Evolutionary conservation across 768 basidiomycete genomes (phyloP).

Genomic region (Dentipellis sp.): DNA sequence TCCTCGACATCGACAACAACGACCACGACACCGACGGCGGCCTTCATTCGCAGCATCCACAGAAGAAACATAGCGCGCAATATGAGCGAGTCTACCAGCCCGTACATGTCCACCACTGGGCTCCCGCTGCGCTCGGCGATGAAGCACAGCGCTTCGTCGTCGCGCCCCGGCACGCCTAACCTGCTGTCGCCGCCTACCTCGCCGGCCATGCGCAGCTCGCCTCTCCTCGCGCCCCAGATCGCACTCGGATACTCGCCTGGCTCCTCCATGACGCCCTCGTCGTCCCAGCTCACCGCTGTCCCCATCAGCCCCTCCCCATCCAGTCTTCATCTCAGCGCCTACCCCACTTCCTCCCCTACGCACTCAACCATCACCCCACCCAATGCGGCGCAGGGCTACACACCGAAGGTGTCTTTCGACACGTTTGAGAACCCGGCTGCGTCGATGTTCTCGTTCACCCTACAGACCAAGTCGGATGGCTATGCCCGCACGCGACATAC

Average conservation of each 20-base stretch:
- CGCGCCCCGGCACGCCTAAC: constrained; percentile 12
- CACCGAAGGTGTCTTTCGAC: constrained; percentile 76
- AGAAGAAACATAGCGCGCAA: neutral
- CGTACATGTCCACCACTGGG: constrained; percentile 14
- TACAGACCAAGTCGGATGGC: constrained; percentile 76
- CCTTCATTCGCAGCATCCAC: neutral
- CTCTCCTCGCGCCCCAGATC: constrained; percentile 1
- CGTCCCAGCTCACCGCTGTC: neutral
- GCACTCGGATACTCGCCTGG: neutral
- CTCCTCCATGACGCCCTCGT: neutral
- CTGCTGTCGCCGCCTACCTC: constrained; percentile 9
- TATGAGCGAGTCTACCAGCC: constrained; percentile 12
- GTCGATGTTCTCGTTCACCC: constrained; percentile 82
- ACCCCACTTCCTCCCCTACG: constrained; percentile 8
- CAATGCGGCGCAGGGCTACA: constrained; percentile 25
- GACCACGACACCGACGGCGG: neutral
- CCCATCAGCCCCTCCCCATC: constrained; percentile 2
- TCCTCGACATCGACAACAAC: neutral
- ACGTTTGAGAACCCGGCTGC: constrained; percentile 78
- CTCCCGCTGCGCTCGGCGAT: constrained; percentile 44
- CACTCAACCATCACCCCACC: constrained; percentile 18
- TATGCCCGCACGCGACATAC: constrained; percentile 71
- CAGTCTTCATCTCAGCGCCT: neutral
- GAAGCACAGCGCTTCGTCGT: constrained; percentile 31
- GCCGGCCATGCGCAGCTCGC: constrained; percentile 5